Evolutionary conservation across 257 asterid species (phyloP), one percentile per base, ranked within the genome.

Genomic region (Fraxinus pennsylvanica): DNA sequence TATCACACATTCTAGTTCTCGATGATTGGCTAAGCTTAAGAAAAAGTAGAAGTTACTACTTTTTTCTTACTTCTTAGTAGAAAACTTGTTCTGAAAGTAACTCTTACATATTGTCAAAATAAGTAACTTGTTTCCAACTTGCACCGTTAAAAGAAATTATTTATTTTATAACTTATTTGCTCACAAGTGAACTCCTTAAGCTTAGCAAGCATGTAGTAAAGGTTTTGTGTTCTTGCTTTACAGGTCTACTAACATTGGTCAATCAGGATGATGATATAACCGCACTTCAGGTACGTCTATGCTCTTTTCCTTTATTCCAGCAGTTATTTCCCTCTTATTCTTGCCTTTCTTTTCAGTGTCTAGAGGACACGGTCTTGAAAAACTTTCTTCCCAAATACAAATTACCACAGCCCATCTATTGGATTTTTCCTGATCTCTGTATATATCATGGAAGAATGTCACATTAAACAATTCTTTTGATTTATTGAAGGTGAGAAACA

Each of bases 251-350:
- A 76, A 95, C 99, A 33, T 78, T 95, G 79, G 97, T 95, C 77
- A 95, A 95, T 91, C 99, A 95, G 74, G 99, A 95, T 81, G 96
- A 90, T 45, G 90, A 85, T 78, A 91, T 90, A 68, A 89, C 94
- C 39, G 98, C 99, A 65, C 90, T 95, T 74, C 92, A 93, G 91
- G 97, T 91, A 68, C 15, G 5, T 43, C 68, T 4, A 38, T 39
- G 76, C 54, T 27, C 61, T 32, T 61, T 66, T 74, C 17, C 19
- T 6, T 19, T 38, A 8, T 41, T 45, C 14, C 7, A 21, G 19
- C 19, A 1, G 12, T 74, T 57, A 27, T 43, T 22, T 66, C 35
- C 4, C 35, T 45, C 14, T 3, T 73, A 61, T 32, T 68, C 63
- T 65, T 39, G 36, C 30, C 33, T 6, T 52, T 52, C 19, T 36